These are phyloP conservation scores for Sporothrix euskadiensis DNA, from an alignment of 2,329 filamentous ascomycete species.

Conservation along the genomic window DNA sequence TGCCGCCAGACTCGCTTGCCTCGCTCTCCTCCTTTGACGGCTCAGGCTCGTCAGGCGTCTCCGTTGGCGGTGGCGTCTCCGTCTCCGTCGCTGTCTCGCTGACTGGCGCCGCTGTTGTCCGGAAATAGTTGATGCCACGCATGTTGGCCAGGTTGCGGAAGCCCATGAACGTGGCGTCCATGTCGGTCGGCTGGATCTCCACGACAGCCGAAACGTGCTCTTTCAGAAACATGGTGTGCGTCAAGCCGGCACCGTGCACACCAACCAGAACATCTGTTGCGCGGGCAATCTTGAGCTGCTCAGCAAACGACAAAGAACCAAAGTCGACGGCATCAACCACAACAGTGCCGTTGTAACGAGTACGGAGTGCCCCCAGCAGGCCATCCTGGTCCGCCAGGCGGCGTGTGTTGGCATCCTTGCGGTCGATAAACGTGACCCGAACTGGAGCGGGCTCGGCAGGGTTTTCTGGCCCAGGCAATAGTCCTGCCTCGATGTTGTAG, in stretches of 20 bases:
- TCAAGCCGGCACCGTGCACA: slow-evolving; percentile 47
- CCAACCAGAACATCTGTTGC: slow-evolving; percentile 46
- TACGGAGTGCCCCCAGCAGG: slow-evolving; percentile 37
- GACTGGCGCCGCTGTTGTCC: slow-evolving; percentile 37
- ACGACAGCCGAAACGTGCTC: slow-evolving; percentile 41
- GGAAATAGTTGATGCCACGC: slow-evolving; percentile 43
- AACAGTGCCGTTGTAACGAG: slow-evolving; percentile 35
- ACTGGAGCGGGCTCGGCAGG: slow-evolving; percentile 17
- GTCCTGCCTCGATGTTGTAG: too few relatives aligned
- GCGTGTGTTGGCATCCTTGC: slow-evolving; percentile 37
- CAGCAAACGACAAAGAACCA: slow-evolving; percentile 39
- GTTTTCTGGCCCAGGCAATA: too few relatives aligned
- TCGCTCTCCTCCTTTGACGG: neutral
- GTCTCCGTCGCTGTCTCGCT: neutral
- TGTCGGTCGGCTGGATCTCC: slow-evolving; percentile 45
- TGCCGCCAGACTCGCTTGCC: neutral
- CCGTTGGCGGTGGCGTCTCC: neutral
- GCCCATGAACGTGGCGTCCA: slow-evolving; percentile 41
- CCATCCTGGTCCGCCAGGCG: slow-evolving; percentile 37
- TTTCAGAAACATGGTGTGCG: slow-evolving; percentile 46
- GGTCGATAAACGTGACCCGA: slow-evolving; percentile 43
- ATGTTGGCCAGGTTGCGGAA: slow-evolving; percentile 47
- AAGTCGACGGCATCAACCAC: slow-evolving; percentile 43
- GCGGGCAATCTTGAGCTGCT: slow-evolving; percentile 42
- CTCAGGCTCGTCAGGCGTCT: neutral